A percentile compares a stretch with the other conserved stretches of the same genome.
Conservation (phyloP, 495 filamentous ascomycete species). For the Acidiella bohemica region DNA sequence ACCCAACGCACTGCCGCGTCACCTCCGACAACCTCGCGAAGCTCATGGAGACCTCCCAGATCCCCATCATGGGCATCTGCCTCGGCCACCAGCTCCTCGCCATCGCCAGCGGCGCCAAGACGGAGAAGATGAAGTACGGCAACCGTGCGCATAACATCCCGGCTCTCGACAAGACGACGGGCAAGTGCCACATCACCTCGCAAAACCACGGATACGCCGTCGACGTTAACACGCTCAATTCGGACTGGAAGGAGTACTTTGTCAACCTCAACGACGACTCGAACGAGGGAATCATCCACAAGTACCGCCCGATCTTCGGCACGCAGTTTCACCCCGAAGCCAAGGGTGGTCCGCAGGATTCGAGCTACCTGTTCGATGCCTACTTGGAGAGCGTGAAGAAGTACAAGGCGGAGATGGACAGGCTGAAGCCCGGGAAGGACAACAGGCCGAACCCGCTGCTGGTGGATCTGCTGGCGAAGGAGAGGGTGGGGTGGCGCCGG, state of each 20-base stretch:
- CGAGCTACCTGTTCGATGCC: slow-evolving; percentile 85
- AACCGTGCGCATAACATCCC: slow-evolving; percentile 98
- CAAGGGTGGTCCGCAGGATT: slow-evolving; percentile 89
- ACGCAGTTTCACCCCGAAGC: slow-evolving; percentile 98
- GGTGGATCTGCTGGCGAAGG: slow-evolving; percentile 81
- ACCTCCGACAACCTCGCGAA: slow-evolving; percentile 81
- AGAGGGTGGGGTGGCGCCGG: slow-evolving; percentile 86
- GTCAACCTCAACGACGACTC: slow-evolving; percentile 90
- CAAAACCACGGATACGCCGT: slow-evolving; percentile 99
- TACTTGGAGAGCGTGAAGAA: slow-evolving; percentile 79
- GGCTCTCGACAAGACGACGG: slow-evolving; percentile 82
- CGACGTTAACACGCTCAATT: slow-evolving; percentile 65
- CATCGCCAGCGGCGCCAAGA: slow-evolving; percentile 69
- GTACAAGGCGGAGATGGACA: slow-evolving; percentile 69
- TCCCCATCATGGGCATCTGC: slow-evolving; percentile 95
- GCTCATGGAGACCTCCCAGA: slow-evolving; percentile 76
- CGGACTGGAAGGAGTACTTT: slow-evolving; percentile 93
- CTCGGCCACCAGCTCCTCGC: slow-evolving; percentile 82
- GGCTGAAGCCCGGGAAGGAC: slow-evolving; percentile 52
- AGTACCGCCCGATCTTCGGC: slow-evolving; percentile 88
- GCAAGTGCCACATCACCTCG: slow-evolving; percentile 93
- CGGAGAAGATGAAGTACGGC: slow-evolving; percentile 92
- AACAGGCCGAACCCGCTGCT: slow-evolving; percentile 73
- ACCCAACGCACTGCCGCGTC: slow-evolving; percentile 88
- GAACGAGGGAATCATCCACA: slow-evolving; percentile 95